These are phyloP conservation scores for Lachnellula hyalina DNA, from an alignment of 2,329 filamentous ascomycete species.

Conservation along the genomic window DNA sequence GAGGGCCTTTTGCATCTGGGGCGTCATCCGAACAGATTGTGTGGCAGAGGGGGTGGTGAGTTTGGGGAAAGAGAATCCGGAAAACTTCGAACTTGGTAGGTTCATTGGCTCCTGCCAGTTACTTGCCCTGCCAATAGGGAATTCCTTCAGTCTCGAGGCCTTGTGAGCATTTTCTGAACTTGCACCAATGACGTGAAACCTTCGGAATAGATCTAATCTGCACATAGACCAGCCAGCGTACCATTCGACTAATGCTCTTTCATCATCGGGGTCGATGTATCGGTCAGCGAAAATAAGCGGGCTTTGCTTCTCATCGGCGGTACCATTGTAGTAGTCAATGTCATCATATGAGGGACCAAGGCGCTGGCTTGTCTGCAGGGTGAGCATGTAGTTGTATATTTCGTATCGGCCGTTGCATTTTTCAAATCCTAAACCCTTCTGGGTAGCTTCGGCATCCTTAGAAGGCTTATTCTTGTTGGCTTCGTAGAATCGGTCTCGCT, in stretches of 20 bases:
- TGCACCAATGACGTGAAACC: slow-evolving; percentile 49
- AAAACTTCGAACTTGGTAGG: neutral
- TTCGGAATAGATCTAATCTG: slow-evolving; percentile 46
- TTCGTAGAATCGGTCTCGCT: slow-evolving; percentile 20
- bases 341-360: slow-evolving; percentile 1
- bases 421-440: slow-evolving; percentile 21
- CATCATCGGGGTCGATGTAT: slow-evolving; percentile 51
- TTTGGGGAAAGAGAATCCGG: neutral
- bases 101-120: neutral
- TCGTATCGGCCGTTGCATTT: slow-evolving; percentile 23
- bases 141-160: neutral
- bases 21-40: too few species aligned
- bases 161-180: neutral
- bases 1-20: slow-evolving; percentile 4
- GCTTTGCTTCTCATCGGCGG: slow-evolving; percentile 19
- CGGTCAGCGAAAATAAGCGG: slow-evolving; percentile 43
- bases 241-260: slow-evolving; percentile 58
- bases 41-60: neutral
- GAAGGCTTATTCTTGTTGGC: slow-evolving; percentile 18
- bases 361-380: neutral
- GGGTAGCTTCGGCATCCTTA: slow-evolving; percentile 20
- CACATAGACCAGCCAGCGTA: slow-evolving; percentile 53
- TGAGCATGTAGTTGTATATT: slow-evolving; percentile 13
- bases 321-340: slow-evolving; percentile 12
- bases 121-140: neutral